A percentile compares a stretch with the other conserved stretches of the same genome.
These are phyloP conservation scores for Atkinsonella hypoxylon DNA, from an alignment of 2,329 filamentous ascomycete species.

Conservation along the genomic window DNA sequence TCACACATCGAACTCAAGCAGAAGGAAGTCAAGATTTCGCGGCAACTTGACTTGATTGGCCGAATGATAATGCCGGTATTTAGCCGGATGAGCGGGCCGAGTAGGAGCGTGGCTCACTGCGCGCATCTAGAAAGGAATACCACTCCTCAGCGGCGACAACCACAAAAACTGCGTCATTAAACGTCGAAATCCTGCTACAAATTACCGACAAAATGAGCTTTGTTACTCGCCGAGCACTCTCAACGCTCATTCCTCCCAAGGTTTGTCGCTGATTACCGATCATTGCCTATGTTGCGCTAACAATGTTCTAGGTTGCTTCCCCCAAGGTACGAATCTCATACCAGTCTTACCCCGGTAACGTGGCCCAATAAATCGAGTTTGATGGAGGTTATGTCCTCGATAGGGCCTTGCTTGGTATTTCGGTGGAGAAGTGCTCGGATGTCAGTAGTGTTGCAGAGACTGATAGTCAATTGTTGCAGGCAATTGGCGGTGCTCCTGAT, in stretches of 20 bases:
- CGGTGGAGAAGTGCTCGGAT: not conserved
- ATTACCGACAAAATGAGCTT: slow-evolving; percentile 68
- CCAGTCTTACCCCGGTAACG: not conserved
- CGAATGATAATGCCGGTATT: slow-evolving; percentile 27
- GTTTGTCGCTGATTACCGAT: slow-evolving; percentile 35
- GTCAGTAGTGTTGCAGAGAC: slow-evolving; percentile 10
- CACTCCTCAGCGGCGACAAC: slow-evolving; percentile 18
- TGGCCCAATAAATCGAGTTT: not conserved
- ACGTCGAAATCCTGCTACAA: slow-evolving; percentile 12
- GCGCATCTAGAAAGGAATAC: slow-evolving; percentile 23
- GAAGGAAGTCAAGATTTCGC: slow-evolving; percentile 11
- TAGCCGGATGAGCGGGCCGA: slow-evolving; percentile 31
- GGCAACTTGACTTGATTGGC: slow-evolving; percentile 26
- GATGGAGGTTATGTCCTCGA: not conserved
- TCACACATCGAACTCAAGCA: not conserved
- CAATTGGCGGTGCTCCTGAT: slow-evolving; percentile 88
- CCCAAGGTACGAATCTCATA: slow-evolving; percentile 49
- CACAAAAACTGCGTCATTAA: slow-evolving; percentile 17
- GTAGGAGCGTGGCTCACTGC: slow-evolving; percentile 16
- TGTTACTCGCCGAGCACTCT: slow-evolving; percentile 81
- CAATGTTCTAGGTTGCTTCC: slow-evolving; percentile 54
- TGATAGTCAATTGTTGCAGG: slow-evolving; percentile 43
- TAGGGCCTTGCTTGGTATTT: not conserved
- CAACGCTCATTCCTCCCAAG: slow-evolving; percentile 98
- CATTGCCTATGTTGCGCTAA: slow-evolving; percentile 13